phyloP scores from a whole-genome alignment of 768 basidiomycete genomes.

The Mrakia blollopis region DNA sequence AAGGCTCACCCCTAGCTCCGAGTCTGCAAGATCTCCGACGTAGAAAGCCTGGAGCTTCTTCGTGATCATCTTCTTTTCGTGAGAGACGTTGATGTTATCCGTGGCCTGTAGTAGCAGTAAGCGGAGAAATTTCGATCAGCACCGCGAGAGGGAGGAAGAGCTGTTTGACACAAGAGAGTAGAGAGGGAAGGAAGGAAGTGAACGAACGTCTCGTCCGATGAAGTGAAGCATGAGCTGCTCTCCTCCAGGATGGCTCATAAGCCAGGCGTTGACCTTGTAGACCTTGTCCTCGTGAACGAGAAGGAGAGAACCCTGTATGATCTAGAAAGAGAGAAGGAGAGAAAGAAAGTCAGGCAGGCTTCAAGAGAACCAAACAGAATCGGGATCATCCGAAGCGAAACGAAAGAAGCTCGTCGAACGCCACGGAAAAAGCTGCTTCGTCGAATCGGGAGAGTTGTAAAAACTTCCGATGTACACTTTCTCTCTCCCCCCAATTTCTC shows the following conservation, averaged over 20 bases:
- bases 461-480: no score
- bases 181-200: not conserved
- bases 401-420: no score
- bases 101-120: constrained; percentile 11
- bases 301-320: constrained; percentile 9
- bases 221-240: constrained; percentile 27
- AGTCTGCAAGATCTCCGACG: constrained; percentile 19
- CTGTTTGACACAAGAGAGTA: not conserved
- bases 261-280: constrained; percentile 23
- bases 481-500: not conserved
- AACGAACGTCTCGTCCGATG: constrained; percentile 23
- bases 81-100: constrained; percentile 27
- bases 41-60: constrained; percentile 16
- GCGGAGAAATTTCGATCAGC: not conserved
- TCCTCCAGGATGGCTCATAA: constrained; percentile 19
- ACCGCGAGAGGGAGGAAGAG: no score
- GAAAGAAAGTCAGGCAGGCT: not conserved
- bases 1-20: constrained; percentile 12
- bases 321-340: not conserved
- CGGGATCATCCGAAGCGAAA: constrained; percentile 6
- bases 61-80: not conserved
- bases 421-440: no score
- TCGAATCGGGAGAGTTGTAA: no score
- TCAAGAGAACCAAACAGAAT: not conserved
- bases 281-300: constrained; percentile 19